A percentile compares a stretch with the other conserved stretches of the same genome.
phyloP scores from a whole-genome alignment of 208 protist genomes.

The Polymyxa betae region DNA sequence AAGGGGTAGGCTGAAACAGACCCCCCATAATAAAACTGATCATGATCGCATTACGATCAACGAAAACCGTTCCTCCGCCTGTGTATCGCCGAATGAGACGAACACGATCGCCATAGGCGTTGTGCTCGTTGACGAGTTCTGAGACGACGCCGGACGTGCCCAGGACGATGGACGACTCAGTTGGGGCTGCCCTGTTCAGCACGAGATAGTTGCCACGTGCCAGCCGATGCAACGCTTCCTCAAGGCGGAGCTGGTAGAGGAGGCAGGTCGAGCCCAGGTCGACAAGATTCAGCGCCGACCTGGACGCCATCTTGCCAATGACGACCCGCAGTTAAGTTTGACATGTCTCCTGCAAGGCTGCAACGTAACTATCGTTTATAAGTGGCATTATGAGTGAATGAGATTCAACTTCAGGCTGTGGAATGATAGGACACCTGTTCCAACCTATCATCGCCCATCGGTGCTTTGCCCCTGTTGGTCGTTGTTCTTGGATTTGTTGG shows the following conservation, averaged over 20 bases:
- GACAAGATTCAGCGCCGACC: no score
- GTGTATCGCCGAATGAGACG: constrained; percentile 53
- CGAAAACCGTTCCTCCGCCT: constrained; percentile 47
- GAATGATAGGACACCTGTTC: no score
- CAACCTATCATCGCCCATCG: no score
- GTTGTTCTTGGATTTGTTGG: no score
- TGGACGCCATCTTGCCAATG: no score
- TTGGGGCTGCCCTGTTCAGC: not conserved
- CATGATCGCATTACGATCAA: constrained; percentile 46
- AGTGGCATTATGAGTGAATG: no score
- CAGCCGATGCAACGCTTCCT: constrained; percentile 7
- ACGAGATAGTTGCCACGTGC: not conserved
- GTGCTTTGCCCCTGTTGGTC: no score
- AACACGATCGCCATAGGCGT: not conserved
- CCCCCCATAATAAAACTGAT: constrained; percentile 37
- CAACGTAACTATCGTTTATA: no score
- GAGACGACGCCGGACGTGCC: not conserved
- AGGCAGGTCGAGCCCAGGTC: constrained; percentile 31
- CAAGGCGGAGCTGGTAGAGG: constrained; percentile 9
- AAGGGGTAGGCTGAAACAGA: not conserved
- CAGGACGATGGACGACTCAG: constrained; percentile 41
- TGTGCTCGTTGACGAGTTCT: not conserved
- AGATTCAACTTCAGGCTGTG: no score
- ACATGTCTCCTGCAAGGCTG: no score
- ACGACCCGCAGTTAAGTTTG: no score